Evolutionary conservation across 1,284 basidiomycete species (phyloP).

Genomic region (Filobasidium uniguttulatum): DNA sequence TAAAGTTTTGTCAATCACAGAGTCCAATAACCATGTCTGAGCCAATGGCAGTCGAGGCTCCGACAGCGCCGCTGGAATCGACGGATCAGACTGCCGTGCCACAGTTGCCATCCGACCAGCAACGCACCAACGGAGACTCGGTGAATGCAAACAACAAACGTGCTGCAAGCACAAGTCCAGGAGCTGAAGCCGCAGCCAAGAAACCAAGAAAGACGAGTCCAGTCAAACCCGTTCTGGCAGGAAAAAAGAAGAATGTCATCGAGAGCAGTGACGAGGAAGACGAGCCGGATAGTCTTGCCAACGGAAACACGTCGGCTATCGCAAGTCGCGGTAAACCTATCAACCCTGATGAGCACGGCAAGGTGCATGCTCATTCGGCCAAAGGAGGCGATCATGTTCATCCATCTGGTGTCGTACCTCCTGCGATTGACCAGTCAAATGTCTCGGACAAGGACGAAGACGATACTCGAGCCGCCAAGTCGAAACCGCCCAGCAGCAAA

Average conservation of each 20-base stretch:
- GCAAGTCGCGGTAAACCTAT: background rate
- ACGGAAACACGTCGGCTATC: background rate
- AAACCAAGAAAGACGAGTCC: constrained; percentile 5
- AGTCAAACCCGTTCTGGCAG: background rate
- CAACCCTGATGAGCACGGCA: background rate
- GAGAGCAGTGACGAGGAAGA: constrained; percentile 12
- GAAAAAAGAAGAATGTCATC: constrained; percentile 8
- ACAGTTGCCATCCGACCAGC: background rate
- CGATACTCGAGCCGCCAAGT: background rate
- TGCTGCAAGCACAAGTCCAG: constrained; percentile 7
- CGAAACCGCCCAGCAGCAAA: background rate
- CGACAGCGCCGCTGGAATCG: constrained; percentile 1
- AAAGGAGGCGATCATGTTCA: background rate
- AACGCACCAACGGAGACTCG: background rate
- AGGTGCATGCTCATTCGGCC: background rate
- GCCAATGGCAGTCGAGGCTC: constrained; percentile 13
- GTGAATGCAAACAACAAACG: constrained; percentile 6
- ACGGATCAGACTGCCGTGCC: constrained; percentile 6
- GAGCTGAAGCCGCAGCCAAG: background rate
- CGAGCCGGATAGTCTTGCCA: background rate
- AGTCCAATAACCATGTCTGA: constrained; percentile 3
- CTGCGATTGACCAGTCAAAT: background rate
- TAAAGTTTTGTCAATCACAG: too few relatives aligned
- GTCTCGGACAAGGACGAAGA: background rate
- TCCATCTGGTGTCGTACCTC: background rate